Evolutionary conservation across 176 grass and related monocot genomes (phyloP), one percentile per base, ranked within the genome.

Genomic region (Phoenix dactylifera): DNA sequence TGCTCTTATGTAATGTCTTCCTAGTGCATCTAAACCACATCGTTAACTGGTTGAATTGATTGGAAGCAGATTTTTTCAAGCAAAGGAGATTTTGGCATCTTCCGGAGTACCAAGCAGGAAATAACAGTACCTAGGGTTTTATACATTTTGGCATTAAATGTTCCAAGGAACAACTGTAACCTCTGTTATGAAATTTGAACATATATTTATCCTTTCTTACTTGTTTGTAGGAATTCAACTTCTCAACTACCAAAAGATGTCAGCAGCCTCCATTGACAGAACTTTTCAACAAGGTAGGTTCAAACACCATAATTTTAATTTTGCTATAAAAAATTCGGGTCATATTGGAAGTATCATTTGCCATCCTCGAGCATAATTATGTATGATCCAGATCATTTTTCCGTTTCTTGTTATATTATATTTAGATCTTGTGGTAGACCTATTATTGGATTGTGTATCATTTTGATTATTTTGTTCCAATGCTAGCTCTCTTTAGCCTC

Each of bases 281-380:
- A 57, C 77, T 95, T n/a, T 89, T 95, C 79, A 89, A 89, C 62
- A 83, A 95, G 82, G 89, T 89, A 50, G 50, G n/a, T 52, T 54
- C 9, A 19, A 58, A 23, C 22, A 23, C 22, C 24, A 15, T 62
- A 1, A 50, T 14, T 44, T 14, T 2, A 12, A 44, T 44, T 44
- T 44, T 44, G 35, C 35, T 12, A 2, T 44, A 44, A 12, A 44
- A 14, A 44, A 0, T 44, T 44, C 6, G 2, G 7, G 35, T 44
- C 9, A 44, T 44, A 14, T 44, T 44, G 35, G 7, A 9, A 44
- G 35, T 1, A 44, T 44, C 35, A 12, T 44, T 44, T 9, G 10
- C 10, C 35, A 44, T 44, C 1, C 10, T 44, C 35, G 3, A 44
- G 35, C 12, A 44, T 44, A 44, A 44, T 44, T 44, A 44, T 10